Evolutionary conservation across 345 rosid genomes (phyloP).

Genomic region (Dovyalis caffra): DNA sequence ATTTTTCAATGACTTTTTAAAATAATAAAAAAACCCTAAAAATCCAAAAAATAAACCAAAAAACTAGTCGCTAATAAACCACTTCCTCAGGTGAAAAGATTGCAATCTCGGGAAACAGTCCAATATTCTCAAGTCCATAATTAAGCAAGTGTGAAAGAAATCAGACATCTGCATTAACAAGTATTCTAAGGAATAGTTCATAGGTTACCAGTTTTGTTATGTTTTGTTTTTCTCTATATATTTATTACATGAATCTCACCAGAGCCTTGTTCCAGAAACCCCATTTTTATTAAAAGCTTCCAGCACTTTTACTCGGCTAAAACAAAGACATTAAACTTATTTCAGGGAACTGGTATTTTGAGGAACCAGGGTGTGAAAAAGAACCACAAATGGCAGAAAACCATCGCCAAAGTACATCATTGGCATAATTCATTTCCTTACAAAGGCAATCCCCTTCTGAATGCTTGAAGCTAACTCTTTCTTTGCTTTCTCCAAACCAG

Average conservation of each 20-base stretch:
- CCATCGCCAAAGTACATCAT: background rate
- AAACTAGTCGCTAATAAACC: background rate
- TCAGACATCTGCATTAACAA: no score
- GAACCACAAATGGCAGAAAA: background rate
- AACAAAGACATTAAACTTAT: conserved; percentile 13
- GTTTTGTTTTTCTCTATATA: background rate
- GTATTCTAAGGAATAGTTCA: background rate
- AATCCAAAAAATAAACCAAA: no score
- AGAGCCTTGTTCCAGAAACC: conserved; percentile 4
- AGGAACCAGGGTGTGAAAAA: background rate
- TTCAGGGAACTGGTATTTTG: background rate
- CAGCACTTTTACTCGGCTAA: background rate
- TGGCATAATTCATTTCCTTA: conserved; percentile 39
- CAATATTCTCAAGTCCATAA: background rate
- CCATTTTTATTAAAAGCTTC: background rate
- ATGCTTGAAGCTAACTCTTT: conserved; percentile 77
- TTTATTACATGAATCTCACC: conserved; percentile 18
- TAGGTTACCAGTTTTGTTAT: background rate
- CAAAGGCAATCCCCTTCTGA: conserved; percentile 69
- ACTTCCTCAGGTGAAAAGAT: background rate
- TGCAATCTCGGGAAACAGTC: background rate
- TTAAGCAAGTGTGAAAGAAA: background rate
- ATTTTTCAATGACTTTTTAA: no score
- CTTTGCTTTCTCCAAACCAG: conserved; percentile 87
- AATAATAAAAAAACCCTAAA: no score